Percentiles rank a stretch among this genome's conserved stretches.
These are phyloP conservation scores for Petunia hybrid DNA, from an alignment of 305 asterid species.

Conservation along the genomic window DNA sequence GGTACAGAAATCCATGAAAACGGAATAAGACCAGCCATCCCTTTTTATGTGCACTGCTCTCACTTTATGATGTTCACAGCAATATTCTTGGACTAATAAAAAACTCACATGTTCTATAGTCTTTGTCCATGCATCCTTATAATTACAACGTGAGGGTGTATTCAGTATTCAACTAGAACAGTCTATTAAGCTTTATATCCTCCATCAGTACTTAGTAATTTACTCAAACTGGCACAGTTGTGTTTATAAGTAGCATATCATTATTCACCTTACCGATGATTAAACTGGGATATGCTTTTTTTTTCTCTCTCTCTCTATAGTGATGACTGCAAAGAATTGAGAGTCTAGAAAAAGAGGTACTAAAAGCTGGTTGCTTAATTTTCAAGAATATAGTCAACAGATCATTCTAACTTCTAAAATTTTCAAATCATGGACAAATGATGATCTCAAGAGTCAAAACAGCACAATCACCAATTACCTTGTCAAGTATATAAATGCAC, in stretches of 20 bases:
- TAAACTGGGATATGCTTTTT: not conserved
- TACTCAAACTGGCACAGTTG: constrained; percentile 1
- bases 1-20: constrained; percentile 17
- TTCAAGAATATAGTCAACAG: not conserved
- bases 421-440: constrained; percentile 17
- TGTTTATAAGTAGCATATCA: not conserved
- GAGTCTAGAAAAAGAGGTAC: constrained; percentile 17
- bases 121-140: constrained; percentile 30
- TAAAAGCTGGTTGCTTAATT: not conserved
- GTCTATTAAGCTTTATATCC: constrained; percentile 3
- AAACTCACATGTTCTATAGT: not conserved
- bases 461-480: constrained; percentile 18
- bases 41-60: constrained; percentile 9
- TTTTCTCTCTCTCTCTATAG: not conserved
- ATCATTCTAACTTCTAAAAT: constrained; percentile 10
- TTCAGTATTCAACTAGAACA: not conserved
- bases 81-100: constrained; percentile 22
- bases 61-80: constrained; percentile 7
- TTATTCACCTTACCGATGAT: constrained; percentile 22
- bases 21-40: not conserved
- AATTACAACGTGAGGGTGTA: not conserved
- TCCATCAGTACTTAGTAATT: not conserved
- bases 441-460: not conserved
- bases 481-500: constrained; percentile 24
- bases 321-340: not conserved